phyloP scores from a whole-genome alignment of 345 rosid genomes.

The Moricandia moricandioides region DNA sequence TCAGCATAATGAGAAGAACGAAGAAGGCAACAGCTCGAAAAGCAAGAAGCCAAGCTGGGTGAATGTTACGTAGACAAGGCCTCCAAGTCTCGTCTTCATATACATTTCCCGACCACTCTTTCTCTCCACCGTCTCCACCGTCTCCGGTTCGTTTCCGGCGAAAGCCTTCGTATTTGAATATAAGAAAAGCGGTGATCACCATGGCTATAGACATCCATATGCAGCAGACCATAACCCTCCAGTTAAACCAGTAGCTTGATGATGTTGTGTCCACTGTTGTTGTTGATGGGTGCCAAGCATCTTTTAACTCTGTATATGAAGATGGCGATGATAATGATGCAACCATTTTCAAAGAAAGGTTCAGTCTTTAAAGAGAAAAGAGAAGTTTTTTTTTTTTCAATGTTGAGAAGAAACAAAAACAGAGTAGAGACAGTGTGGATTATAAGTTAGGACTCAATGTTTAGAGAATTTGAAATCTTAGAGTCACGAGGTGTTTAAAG shows the following conservation, averaged over 20 bases:
- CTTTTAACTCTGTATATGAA: constrained; percentile 37
- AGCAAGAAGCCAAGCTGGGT: constrained; percentile 91
- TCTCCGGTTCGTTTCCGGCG: constrained; percentile 19
- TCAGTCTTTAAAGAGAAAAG: constrained; percentile 1
- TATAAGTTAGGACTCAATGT: not conserved
- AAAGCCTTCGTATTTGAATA: constrained; percentile 62
- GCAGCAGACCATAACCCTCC: constrained; percentile 80
- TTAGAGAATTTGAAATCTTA: constrained; percentile 21
- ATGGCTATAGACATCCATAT: constrained; percentile 51
- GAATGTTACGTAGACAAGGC: constrained; percentile 76
- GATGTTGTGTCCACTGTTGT: constrained; percentile 49
- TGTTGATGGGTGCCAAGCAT: constrained; percentile 41
- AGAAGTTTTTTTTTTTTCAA: not conserved
- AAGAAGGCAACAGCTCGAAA: constrained; percentile 66
- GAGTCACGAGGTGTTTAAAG: constrained; percentile 20
- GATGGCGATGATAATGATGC: constrained; percentile 17
- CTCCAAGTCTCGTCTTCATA: constrained; percentile 81
- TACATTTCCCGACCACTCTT: constrained; percentile 44
- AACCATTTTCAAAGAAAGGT: constrained; percentile 17
- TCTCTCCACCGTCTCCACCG: constrained; percentile 46
- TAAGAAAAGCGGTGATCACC: constrained; percentile 46
- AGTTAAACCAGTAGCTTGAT: constrained; percentile 78
- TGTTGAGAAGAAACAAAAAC: constrained; percentile 18
- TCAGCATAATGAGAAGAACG: constrained; percentile 56
- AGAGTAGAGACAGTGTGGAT: constrained; percentile 23